Evolutionary conservation across 805 yeast genomes (phyloP).

Genomic region (Barnettozyma botsteinii): DNA sequence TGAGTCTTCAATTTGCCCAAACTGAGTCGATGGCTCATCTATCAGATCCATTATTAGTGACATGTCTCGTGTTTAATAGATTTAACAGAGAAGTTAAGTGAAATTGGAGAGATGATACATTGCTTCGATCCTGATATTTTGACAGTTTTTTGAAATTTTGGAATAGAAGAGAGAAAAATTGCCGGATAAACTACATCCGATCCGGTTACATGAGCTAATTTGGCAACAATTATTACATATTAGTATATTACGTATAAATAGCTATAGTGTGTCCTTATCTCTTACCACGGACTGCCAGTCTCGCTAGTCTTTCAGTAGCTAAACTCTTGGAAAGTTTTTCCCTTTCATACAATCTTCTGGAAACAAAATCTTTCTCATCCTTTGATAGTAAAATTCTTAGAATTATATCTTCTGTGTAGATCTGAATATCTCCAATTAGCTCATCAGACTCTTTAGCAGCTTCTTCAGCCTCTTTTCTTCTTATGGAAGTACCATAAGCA

Average conservation of each 20-base stretch:
- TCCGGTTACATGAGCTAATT: neutral
- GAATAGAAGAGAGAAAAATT: too few species aligned
- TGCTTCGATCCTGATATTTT: too few species aligned
- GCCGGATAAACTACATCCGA: conserved; percentile 2
- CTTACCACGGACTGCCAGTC: conserved; percentile 18
- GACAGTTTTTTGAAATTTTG: too few species aligned
- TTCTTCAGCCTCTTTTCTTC: conserved; percentile 42
- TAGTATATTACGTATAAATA: too few species aligned
- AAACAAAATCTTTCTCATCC: conserved; percentile 55
- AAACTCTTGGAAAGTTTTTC: conserved; percentile 37
- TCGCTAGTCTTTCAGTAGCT: conserved; percentile 28
- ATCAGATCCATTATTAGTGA: too few species aligned
- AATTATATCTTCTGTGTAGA: conserved; percentile 58
- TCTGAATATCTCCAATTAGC: conserved; percentile 34
- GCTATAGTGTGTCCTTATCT: too few species aligned
- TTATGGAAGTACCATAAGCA: conserved; percentile 63
- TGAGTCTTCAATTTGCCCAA: too few species aligned
- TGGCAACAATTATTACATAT: too few species aligned
- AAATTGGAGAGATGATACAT: too few species aligned
- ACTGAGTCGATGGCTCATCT: too few species aligned
- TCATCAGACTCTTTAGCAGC: conserved; percentile 35
- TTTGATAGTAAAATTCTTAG: conserved; percentile 65
- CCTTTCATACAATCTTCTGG: conserved; percentile 53
- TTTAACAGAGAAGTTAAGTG: too few species aligned
- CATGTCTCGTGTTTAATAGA: too few species aligned